phyloP scores from a whole-genome alignment of 345 rosid species.

The Laguncularia racemosa region DNA sequence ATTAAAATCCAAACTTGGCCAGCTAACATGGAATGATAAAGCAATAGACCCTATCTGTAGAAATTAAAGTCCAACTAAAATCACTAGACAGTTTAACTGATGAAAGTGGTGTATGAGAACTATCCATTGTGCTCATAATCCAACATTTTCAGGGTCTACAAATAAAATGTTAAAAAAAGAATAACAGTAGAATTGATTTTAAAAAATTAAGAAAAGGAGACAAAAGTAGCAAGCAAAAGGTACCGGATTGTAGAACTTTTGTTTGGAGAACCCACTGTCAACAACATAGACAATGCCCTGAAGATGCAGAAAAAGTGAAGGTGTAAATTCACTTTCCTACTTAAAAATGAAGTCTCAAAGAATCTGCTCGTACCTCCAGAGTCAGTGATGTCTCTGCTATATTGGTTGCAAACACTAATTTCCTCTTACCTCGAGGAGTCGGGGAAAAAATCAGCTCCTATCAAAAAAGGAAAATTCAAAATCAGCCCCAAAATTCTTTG shows the following conservation, averaged over 20 bases:
- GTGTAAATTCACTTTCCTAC: conserved; percentile 5
- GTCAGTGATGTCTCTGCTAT: conserved; percentile 95
- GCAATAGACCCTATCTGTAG: too few species aligned
- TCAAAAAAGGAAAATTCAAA: conserved; percentile 7
- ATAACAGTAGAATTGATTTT: background rate
- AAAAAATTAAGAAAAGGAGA: background rate
- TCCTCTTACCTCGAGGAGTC: conserved; percentile 86
- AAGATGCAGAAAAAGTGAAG: conserved; percentile 15
- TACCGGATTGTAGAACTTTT: conserved; percentile 93
- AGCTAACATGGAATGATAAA: too few species aligned
- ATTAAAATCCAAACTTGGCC: too few species aligned
- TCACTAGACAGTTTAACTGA: too few species aligned
- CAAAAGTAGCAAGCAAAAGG: background rate
- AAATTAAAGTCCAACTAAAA: too few species aligned
- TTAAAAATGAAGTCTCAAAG: conserved; percentile 1
- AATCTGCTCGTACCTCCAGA: conserved; percentile 50
- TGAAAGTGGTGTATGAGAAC: too few species aligned
- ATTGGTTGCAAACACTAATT: conserved; percentile 88
- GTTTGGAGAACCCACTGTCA: conserved; percentile 96
- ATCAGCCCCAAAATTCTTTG: background rate
- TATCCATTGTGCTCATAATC: too few species aligned
- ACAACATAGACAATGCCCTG: conserved; percentile 95
- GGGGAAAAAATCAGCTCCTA: conserved; percentile 86
- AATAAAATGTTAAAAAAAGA: background rate
- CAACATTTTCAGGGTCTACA: too few species aligned